Conservation (phyloP, 805 yeast species). For the Yamadazyma takamatsuzukensis region DNA sequence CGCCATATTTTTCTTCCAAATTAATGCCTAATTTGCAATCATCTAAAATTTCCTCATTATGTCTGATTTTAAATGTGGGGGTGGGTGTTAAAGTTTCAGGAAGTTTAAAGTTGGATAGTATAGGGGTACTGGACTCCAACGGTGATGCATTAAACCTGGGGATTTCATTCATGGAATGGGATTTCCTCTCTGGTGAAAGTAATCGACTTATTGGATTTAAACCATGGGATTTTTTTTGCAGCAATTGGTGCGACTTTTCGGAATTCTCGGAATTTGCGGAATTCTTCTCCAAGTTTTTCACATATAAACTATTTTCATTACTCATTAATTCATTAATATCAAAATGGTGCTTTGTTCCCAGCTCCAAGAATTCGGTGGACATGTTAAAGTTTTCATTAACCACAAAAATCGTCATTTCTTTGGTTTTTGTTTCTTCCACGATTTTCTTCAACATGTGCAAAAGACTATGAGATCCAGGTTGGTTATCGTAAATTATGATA, state of each 20-base stretch:
- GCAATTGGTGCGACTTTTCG: too few species aligned
- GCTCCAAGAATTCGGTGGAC: conserved; percentile 1
- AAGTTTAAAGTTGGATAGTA: conserved; percentile 50
- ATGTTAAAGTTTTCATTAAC: conserved; percentile 7
- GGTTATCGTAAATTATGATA: conserved; percentile 47
- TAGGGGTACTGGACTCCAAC: conserved; percentile 26
- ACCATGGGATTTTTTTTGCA: too few species aligned
- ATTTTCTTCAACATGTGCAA: conserved; percentile 48
- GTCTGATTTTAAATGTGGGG: conserved; percentile 37
- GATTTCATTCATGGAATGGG: conserved; percentile 16
- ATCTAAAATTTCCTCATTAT: conserved; percentile 52
- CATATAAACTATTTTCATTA: conserved; percentile 7
- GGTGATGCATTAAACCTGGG: conserved; percentile 8
- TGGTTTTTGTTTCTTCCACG: conserved; percentile 31
- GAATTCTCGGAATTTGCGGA: too few species aligned
- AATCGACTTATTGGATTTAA: too few species aligned
- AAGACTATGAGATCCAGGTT: conserved; percentile 35
- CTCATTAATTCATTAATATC: conserved; percentile 8
- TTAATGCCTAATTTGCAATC: conserved; percentile 29
- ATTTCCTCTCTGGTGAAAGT: too few species aligned
- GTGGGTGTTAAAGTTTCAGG: conserved; percentile 27
- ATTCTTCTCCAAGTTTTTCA: too few species aligned
- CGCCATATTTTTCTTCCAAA: conserved; percentile 10
- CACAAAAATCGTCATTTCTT: conserved; percentile 5
- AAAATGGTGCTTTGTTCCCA: conserved; percentile 11